A percentile compares a stretch with the other conserved stretches of the same genome.
These are phyloP conservation scores for Thecaphora frezii DNA, from an alignment of 1,284 basidiomycete species.

Conservation along the genomic window DNA sequence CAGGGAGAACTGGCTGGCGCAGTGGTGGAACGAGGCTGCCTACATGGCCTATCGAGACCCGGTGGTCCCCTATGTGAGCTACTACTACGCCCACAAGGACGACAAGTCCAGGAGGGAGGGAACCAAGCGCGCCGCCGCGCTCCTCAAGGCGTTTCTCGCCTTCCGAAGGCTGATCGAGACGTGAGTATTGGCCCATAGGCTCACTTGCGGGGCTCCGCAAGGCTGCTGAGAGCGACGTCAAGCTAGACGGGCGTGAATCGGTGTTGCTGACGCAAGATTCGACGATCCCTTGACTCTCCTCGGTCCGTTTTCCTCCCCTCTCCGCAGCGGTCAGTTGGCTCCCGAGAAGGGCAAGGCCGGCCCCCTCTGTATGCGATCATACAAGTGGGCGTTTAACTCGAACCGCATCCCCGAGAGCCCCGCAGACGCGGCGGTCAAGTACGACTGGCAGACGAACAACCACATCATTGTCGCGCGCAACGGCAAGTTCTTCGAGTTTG, in stretches of 20 bases:
- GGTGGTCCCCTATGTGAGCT: slow-evolving; percentile 89
- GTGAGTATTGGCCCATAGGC: too few relatives aligned
- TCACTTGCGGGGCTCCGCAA: too few relatives aligned
- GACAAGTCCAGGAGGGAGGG: slow-evolving; percentile 57
- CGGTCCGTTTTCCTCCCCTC: slow-evolving; percentile 12
- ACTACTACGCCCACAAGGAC: slow-evolving; percentile 87
- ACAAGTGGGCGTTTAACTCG: slow-evolving; percentile 96
- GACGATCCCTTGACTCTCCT: not conserved
- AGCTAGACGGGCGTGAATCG: too few relatives aligned
- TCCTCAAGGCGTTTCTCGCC: slow-evolving; percentile 55
- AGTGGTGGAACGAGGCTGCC: slow-evolving; percentile 97
- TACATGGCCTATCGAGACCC: slow-evolving; percentile 70
- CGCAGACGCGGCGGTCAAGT: slow-evolving; percentile 81
- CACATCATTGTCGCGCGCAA: slow-evolving; percentile 88
- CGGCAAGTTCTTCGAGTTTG: slow-evolving; percentile 83
- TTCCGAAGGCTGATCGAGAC: slow-evolving; percentile 53
- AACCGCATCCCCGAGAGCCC: slow-evolving; percentile 81
- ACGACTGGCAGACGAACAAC: slow-evolving; percentile 74
- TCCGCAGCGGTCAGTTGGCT: slow-evolving; percentile 75
- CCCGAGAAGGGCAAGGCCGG: slow-evolving; percentile 82
- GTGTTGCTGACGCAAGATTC: too few relatives aligned
- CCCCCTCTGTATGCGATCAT: slow-evolving; percentile 91
- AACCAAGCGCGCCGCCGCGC: slow-evolving; percentile 46
- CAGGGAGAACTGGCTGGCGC: slow-evolving; percentile 80
- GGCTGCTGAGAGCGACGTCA: too few relatives aligned